A percentile compares a stretch with the other conserved stretches of the same genome.
Conservation (phyloP, 2,329 filamentous ascomycete species). For the Ophidiomyces ophidiicola region DNA sequence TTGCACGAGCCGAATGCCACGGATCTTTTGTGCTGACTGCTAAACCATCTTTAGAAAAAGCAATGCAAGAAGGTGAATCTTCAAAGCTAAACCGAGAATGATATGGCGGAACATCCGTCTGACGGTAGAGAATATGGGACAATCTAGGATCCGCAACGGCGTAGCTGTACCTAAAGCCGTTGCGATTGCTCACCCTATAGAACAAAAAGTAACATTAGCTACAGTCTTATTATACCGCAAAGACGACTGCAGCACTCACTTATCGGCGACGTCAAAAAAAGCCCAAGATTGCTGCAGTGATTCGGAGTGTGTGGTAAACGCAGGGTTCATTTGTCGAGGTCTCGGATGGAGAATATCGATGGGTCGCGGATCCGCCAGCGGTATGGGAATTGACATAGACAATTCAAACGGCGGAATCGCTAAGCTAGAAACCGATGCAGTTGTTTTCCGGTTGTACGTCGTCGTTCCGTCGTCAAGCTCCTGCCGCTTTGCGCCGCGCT, state of each 20-base stretch:
- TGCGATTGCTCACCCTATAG: conserved; percentile 48
- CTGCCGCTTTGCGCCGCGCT: conserved; percentile 33
- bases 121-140: conserved; percentile 78
- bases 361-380: conserved; percentile 29
- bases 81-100: conserved; percentile 82
- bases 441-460: conserved; percentile 4
- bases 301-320: conserved; percentile 27
- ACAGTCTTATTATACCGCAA: background rate
- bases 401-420: conserved; percentile 29
- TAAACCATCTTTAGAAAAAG: conserved; percentile 61
- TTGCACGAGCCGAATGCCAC: conserved; percentile 80
- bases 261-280: conserved; percentile 35
- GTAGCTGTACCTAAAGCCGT: conserved; percentile 73
- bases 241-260: conserved; percentile 17
- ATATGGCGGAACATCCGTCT: conserved; percentile 75
- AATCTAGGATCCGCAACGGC: conserved; percentile 84
- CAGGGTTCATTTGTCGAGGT: conserved; percentile 30
- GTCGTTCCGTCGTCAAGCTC: conserved; percentile 24
- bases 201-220: background rate
- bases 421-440: conserved; percentile 12
- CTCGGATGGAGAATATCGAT: conserved; percentile 30
- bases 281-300: conserved; percentile 28
- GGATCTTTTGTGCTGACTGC: conserved; percentile 84
- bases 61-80: conserved; percentile 74
- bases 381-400: conserved; percentile 30